Evolutionary conservation across 2,329 filamentous ascomycete genomes (phyloP), one percentile per base, ranked within the genome.

Genomic region (Samsoniella hepiali): DNA sequence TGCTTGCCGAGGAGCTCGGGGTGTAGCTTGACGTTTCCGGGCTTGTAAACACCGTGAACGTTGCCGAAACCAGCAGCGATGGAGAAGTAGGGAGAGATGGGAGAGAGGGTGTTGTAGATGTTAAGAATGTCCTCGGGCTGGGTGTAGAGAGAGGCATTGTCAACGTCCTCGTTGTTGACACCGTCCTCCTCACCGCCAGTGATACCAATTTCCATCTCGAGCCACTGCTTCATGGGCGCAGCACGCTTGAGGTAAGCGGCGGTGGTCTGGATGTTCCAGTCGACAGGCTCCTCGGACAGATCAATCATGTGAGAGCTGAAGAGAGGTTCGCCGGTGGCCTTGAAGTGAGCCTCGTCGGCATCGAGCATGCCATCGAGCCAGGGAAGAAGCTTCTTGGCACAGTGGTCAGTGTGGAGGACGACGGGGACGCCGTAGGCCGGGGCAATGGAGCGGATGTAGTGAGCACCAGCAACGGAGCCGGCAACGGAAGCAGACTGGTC

Each of bases 241-340:
- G 90, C 91, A 71, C 94, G 91, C 88, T 97, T 89, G 68, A 98
- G 87, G 85, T 99, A 97, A 78, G 89, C 87, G 76, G 91, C 91
- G 66, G 94, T 98, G 75, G 91, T 97, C 75, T 89, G 77, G 73
- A 99, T 90, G 87, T 99, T 98, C 81, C 85, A 92, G 66, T 95
- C 86, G 69, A 97, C 90, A 47, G 86, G 76, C 84, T 98, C 94
- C 83, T 97, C 95, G 32, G 91, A 95, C 72, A 97, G 82, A 80
- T 99, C 95, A 75, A 98, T 97, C 95, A 99, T 99, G 88, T 99
- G 95, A 71, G 87, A 91, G 76, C 88, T 93, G 88, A 96, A 98
- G 67, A 98, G 89, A 69, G 95, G 94, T 79, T 93, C 90, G 81
- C 91, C 91, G 77, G 94, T 87, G 76, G 87, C 78, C 89, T 97